Percentiles rank a stretch among this genome's conserved stretches.
Conservation (phyloP, 768 basidiomycete species). For the Stropharia rugosoannulata region DNA sequence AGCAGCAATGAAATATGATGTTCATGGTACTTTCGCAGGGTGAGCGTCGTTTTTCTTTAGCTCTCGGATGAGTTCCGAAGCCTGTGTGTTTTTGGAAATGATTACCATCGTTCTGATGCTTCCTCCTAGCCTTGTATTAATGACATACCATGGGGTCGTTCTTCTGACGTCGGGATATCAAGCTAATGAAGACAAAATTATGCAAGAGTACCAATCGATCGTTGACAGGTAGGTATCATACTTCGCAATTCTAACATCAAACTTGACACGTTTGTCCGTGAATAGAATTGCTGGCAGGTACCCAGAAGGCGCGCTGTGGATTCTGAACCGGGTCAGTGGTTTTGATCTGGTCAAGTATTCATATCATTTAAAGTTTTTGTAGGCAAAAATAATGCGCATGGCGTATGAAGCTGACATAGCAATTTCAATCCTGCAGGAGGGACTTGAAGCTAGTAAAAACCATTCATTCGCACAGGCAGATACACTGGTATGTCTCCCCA, state of each 20-base stretch:
- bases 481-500: constrained; percentile 47
- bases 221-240: constrained; percentile 54
- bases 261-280: background rate
- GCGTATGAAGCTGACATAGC: constrained; percentile 61
- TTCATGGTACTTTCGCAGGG: constrained; percentile 79
- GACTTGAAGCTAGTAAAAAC: constrained; percentile 50
- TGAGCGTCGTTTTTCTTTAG: constrained; percentile 27
- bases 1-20: constrained; percentile 63
- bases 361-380: background rate
- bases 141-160: constrained; percentile 78
- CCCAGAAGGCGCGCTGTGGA: constrained; percentile 71
- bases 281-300: constrained; percentile 54
- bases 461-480: constrained; percentile 72
- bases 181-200: constrained; percentile 64
- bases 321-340: constrained; percentile 58
- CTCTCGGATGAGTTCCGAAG: too few species aligned
- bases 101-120: background rate
- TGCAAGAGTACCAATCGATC: constrained; percentile 62
- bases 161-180: constrained; percentile 74
- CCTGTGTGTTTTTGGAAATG: too few species aligned
- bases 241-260: background rate
- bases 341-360: background rate
- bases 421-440: constrained; percentile 58
- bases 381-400: constrained; percentile 82
- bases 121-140: constrained; percentile 59